Conservation (phyloP, 208 protist species). For the Trypanosoma lewisi region DNA sequence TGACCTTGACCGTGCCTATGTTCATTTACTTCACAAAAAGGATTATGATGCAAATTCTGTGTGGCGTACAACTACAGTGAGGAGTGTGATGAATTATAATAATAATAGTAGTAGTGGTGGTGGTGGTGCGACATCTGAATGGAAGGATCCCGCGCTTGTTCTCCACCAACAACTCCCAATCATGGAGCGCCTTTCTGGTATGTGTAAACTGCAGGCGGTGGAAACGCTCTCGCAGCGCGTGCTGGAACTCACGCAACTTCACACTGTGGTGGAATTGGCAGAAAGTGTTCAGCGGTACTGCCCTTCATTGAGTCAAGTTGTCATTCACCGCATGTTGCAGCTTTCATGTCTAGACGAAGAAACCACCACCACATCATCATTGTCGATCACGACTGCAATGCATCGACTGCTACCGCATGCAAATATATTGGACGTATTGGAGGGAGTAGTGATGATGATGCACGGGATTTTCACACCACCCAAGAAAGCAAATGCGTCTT, state of each 20-base stretch:
- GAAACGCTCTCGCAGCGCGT: constrained; percentile 13
- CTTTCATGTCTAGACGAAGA: background rate
- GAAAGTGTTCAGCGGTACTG: constrained; percentile 16
- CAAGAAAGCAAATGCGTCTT: background rate
- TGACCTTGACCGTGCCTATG: background rate
- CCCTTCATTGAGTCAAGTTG: constrained; percentile 15
- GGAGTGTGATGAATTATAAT: too few relatives aligned
- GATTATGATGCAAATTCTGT: background rate
- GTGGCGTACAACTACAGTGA: background rate
- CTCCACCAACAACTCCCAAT: constrained; percentile 20
- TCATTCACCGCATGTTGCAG: constrained; percentile 24
- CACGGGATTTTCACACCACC: background rate
- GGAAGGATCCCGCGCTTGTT: background rate
- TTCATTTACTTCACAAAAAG: constrained; percentile 17
- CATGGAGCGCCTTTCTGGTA: constrained; percentile 6
- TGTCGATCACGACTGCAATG: constrained; percentile 14
- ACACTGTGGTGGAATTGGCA: constrained; percentile 3
- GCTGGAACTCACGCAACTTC: constrained; percentile 10
- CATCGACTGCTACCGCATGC: constrained; percentile 24
- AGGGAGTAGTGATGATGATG: constrained; percentile 7
- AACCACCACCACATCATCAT: background rate
- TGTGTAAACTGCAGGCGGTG: constrained; percentile 7
- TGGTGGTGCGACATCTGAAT: background rate
- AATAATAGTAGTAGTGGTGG: background rate
- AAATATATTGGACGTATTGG: constrained; percentile 17